Evolutionary conservation across 805 yeast species (phyloP).

Genomic region (Ogataea allantospora): DNA sequence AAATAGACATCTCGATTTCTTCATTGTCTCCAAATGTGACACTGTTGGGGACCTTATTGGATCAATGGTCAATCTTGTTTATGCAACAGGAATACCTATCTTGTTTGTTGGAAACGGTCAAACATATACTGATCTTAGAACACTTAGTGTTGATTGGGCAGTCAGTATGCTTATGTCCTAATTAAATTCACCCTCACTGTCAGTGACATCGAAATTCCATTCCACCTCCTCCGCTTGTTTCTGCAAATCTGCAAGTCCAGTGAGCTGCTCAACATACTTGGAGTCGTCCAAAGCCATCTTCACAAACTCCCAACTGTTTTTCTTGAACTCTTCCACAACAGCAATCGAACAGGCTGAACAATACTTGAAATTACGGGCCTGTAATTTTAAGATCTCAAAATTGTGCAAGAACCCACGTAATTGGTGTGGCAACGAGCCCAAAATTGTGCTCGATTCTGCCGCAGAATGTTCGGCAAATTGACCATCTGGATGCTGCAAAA

Average conservation of each 20-base stretch:
- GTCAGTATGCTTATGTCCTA: slow-evolving; percentile 77
- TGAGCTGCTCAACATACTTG: slow-evolving; percentile 65
- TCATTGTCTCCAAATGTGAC: slow-evolving; percentile 91
- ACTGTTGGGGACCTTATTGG: slow-evolving; percentile 97
- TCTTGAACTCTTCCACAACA: slow-evolving; percentile 51
- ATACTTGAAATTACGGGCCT: slow-evolving; percentile 67
- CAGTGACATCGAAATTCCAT: slow-evolving; percentile 38
- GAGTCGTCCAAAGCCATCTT: slow-evolving; percentile 63
- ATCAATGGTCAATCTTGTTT: slow-evolving; percentile 95
- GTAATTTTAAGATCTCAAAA: slow-evolving; percentile 61
- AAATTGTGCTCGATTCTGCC: slow-evolving; percentile 33
- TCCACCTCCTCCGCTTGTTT: slow-evolving; percentile 60
- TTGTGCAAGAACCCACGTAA: slow-evolving; percentile 78
- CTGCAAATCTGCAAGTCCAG: slow-evolving; percentile 78
- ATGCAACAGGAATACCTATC: slow-evolving; percentile 93
- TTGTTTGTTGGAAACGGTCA: slow-evolving; percentile 96
- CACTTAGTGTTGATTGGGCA: slow-evolving; percentile 89
- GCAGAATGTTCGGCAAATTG: slow-evolving; percentile 40
- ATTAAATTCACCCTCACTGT: slow-evolving; percentile 37
- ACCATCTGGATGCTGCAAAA: slow-evolving; percentile 63
- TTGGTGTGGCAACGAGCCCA: slow-evolving; percentile 87
- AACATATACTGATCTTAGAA: slow-evolving; percentile 89
- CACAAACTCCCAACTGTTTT: slow-evolving; percentile 80
- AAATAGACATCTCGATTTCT: slow-evolving; percentile 77
- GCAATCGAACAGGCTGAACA: slow-evolving; percentile 84